A percentile compares a stretch with the other conserved stretches of the same genome.
Evolutionary conservation across 352 stramenopile species (phyloP).

Genomic region (Phytophthora constricta): DNA sequence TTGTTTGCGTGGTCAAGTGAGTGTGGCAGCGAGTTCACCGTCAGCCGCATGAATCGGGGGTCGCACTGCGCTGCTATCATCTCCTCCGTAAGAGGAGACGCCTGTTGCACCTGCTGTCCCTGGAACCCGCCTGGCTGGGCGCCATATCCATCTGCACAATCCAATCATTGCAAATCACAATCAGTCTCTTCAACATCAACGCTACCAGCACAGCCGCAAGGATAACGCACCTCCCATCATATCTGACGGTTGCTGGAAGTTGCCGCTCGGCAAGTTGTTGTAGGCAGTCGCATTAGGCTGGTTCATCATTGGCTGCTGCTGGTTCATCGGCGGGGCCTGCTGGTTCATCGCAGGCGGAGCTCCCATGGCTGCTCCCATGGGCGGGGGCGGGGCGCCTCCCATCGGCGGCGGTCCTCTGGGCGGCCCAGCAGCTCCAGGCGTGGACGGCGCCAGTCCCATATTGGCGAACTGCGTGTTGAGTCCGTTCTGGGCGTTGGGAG

Average conservation of each 20-base stretch:
- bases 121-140: slow-evolving; percentile 45
- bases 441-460: slow-evolving; percentile 61
- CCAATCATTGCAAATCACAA: slow-evolving; percentile 2
- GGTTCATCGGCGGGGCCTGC: slow-evolving; percentile 1
- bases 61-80: slow-evolving; percentile 81
- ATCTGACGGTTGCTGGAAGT: slow-evolving; percentile 85
- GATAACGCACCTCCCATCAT: slow-evolving; percentile 71
- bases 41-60: slow-evolving; percentile 84
- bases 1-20: slow-evolving; percentile 87
- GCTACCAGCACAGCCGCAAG: background rate
- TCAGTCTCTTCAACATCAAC: slow-evolving; percentile 11
- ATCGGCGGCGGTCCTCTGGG: slow-evolving; percentile 35
- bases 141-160: slow-evolving; percentile 60
- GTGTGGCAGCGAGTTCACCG: slow-evolving; percentile 77
- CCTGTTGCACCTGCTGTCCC: slow-evolving; percentile 57
- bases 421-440: slow-evolving; percentile 12
- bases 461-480: slow-evolving; percentile 71
- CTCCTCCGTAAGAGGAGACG: slow-evolving; percentile 64
- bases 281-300: slow-evolving; percentile 22
- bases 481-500: slow-evolving; percentile 33
- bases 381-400: slow-evolving; percentile 37
- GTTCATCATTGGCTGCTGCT: slow-evolving; percentile 8
- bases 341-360: slow-evolving; percentile 27
- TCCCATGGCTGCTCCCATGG: slow-evolving; percentile 45
- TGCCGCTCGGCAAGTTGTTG: slow-evolving; percentile 67